Evolutionary conservation across 106 monocot species (phyloP), one percentile per base, ranked within the genome.

Genomic region (Iris macrosiphon): DNA sequence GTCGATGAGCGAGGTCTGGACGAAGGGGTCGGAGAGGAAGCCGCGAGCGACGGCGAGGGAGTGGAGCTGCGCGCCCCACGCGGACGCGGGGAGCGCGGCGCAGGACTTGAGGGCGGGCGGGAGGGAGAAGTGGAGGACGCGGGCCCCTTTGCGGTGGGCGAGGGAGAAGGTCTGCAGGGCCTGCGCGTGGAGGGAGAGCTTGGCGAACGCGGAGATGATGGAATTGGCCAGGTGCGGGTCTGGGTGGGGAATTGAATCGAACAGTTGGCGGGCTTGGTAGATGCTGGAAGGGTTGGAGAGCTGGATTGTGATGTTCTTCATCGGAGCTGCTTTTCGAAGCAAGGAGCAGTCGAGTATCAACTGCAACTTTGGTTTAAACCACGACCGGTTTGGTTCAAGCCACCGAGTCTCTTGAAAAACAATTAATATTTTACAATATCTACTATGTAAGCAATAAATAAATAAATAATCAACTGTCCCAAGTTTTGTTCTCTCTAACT

Each of bases 1-100:
- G 61, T 89, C 89, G 21, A 95, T 74, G 61, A 95, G 46, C 16
- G 76, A 72, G n/a, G 85, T 77, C 40, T 77, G 85, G 49, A 89
- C 58, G 31, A 78, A 95, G 2, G 61, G 45, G 61, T 76, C 76
- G 10, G 62, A 74, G 29, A 34, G 66, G 22, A 79, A 50, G 11
- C 85, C 89, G 62, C 49, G 63, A 27, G 49, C 42, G 17, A 82
- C 17, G 39, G 69, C 71, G 16, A 82, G 47, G 4, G 64, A 67
- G 47, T 95, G 94, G 6, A 89, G 32, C 31, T 85, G 76, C 26
- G 49, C 68, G 4, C 89, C 94, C 21, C 73, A 76, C 3, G 0
- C 9, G 1, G 45, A 22, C 14, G 71, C 82, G 6, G 65, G 46
- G 19, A 69, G 32, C 21, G 62, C 19, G 3, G 85, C 73, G 39